Evolutionary conservation across 305 asterid species (phyloP), one percentile per base, ranked within the genome.

Genomic region (Fraxinus sp.): DNA sequence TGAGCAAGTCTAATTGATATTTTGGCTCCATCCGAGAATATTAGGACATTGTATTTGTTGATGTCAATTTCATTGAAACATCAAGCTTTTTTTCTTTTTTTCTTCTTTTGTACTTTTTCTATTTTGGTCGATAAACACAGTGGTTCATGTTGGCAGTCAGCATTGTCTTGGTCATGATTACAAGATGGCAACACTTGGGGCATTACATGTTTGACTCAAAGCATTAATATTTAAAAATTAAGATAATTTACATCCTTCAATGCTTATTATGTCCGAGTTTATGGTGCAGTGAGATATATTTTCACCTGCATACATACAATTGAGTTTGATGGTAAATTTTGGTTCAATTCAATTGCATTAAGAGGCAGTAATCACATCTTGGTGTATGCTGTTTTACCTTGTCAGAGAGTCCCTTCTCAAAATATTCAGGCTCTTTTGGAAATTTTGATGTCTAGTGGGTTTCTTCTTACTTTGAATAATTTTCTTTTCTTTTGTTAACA

Each of bases 281-380:
- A 68, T 13, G 74, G 39, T 26, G 74, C 74, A 72, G 77, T 35
- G 35, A 33, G 55, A 11, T 49, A 14, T 70, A 70, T 22, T 26
- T 33, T 70, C 49, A 49, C 71, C 46, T 71, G 8, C 55, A 52
- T 26, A 36, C 32, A 32, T 16, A 70, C 10, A 78, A 30, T 75
- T 78, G 81, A 62, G 75, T 46, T 16, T 66, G 80, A 35, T 49
- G 84, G 33, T 35, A 76, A 36, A 62, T 71, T 36, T 62, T 44
- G 66, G 68, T 4, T 30, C 18, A 71, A 59, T 13, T 37, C 22
- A 49, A 18, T 52, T 39, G 39, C 75, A 28, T 70, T 32, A 70
- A 32, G 76, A 70, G 76, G 44, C 76, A 70, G 24, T 36, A 70
- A 70, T 70, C 22, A 70, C 76, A 70, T 28, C 41, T 70, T 70